Evolutionary conservation across 495 filamentous ascomycete species (phyloP).

Genomic region (Extremus antarcticus): DNA sequence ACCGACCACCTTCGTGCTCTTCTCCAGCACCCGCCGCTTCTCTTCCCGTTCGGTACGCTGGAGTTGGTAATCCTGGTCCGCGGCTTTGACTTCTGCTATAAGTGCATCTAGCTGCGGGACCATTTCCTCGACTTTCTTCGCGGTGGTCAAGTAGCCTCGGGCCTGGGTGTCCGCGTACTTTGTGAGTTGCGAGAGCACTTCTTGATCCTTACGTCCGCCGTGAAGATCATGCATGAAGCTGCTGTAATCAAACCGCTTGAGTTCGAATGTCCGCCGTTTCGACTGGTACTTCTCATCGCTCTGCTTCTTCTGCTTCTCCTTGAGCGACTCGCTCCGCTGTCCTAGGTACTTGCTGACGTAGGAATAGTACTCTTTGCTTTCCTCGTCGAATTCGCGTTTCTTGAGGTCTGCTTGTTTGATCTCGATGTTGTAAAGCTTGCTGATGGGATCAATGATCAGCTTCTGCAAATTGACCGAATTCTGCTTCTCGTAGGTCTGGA

Average conservation of each 20-base stretch:
- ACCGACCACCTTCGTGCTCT: conserved; percentile 54
- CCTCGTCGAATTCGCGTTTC: conserved; percentile 96
- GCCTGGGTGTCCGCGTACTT: conserved; percentile 91
- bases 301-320: conserved; percentile 90
- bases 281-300: conserved; percentile 94
- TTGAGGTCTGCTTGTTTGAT: conserved; percentile 97
- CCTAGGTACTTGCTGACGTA: conserved; percentile 91
- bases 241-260: conserved; percentile 97
- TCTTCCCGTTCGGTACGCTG: conserved; percentile 88
- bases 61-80: conserved; percentile 92
- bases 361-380: conserved; percentile 93
- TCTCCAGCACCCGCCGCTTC: conserved; percentile 79
- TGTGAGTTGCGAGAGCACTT: conserved; percentile 89
- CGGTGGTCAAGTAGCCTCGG: conserved; percentile 64
- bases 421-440: conserved; percentile 82
- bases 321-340: conserved; percentile 86
- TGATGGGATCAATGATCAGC: conserved; percentile 86
- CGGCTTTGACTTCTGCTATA: conserved; percentile 73
- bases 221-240: conserved; percentile 99
- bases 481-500: conserved; percentile 72
- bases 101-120: conserved; percentile 89
- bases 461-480: conserved; percentile 78
- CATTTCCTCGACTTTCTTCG: conserved; percentile 79
- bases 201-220: conserved; percentile 93
- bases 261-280: conserved; percentile 85